Conservation (phyloP, 2,329 filamentous ascomycete genomes). For the Fusarium proliferatum region DNA sequence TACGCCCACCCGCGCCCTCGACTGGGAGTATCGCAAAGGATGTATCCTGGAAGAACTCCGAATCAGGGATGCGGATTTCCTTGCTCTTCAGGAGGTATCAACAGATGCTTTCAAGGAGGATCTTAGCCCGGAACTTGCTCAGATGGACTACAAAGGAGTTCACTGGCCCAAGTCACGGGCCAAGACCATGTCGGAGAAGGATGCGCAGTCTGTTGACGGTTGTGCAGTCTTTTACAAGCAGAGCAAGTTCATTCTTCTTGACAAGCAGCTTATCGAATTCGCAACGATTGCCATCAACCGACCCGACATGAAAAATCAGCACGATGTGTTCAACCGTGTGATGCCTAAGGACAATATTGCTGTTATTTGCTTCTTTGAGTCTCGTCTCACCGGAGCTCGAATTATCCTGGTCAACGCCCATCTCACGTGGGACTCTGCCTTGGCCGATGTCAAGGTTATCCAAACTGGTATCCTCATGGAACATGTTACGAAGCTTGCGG, state of each 20-base stretch:
- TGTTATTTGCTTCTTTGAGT: constrained; percentile 91
- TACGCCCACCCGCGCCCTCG: constrained; percentile 81
- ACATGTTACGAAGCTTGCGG: constrained; percentile 84
- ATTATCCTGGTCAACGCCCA: constrained; percentile 95
- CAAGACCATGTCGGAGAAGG: constrained; percentile 90
- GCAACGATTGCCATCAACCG: constrained; percentile 91
- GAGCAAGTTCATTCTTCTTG: constrained; percentile 91
- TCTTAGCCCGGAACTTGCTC: constrained; percentile 86
- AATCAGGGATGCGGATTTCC: constrained; percentile 83
- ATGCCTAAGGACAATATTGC: constrained; percentile 99
- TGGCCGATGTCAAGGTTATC: constrained; percentile 94
- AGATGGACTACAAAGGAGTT: constrained; percentile 91
- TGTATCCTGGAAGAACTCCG: constrained; percentile 86
- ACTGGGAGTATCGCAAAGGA: constrained; percentile 87
- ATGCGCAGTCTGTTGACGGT: constrained; percentile 90
- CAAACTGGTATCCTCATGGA: constrained; percentile 97
- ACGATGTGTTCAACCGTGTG: constrained; percentile 97
- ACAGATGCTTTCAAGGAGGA: constrained; percentile 91
- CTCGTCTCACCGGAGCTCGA: constrained; percentile 87
- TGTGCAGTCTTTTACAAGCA: constrained; percentile 97
- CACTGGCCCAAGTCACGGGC: constrained; percentile 92
- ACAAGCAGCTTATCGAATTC: constrained; percentile 95
- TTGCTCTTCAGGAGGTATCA: constrained; percentile 94
- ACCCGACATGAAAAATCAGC: constrained; percentile 95
- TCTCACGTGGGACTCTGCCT: constrained; percentile 91